Evolutionary conservation across 2,329 filamentous ascomycete species (phyloP), one percentile per base, ranked within the genome.

Genomic region (Phialemonium atrogriseum): DNA sequence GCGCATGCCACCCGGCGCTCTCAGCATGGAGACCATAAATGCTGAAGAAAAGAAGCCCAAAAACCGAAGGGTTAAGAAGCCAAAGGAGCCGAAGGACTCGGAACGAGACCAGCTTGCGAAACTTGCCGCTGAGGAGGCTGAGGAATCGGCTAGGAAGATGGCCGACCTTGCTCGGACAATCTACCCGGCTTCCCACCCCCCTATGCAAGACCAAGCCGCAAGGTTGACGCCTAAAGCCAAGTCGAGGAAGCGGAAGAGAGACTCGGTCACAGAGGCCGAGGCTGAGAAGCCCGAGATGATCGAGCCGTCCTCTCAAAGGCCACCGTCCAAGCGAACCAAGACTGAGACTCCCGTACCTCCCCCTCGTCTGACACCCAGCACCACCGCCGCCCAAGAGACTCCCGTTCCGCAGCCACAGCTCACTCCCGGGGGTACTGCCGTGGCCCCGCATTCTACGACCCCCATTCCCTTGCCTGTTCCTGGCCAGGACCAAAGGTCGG

Each of bases 31-130:
- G 24, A 49, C 68, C 14, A 46, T 77, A 26, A 68, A 66, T 19
- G 63, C 63, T 10, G 74, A 81, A 20, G 77, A 84, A 41, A 68
- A 74, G 20, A 71, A 73, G 32, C 64, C 77, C 10, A 77, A 75
- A 20, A 82, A 85, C 52, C 70, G 80, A 31, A 81, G 82, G 7
- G 83, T 86, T 76, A 80, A 83, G 48, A 64, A 86, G 15, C n/a
- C n/a, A n/a, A 86, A 86, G 48, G 80, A 84, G 45, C 77, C 83
- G 3, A 86, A 84, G 56, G 84, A 82, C 50, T 58, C 80, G 9
- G 84, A 84, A 57, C 65, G 75, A 33, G 77, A 84, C 52, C 71
- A 73, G 5, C 56, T 77, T 41, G 73, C 71, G 10, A 73, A 73
- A 42, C 61, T 69, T 42, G 75, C 75, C 2, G 74, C 71, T 2